Base-by-base conservation (phyloP, 345 rosid species). In the Populus pruinosa region DNA sequence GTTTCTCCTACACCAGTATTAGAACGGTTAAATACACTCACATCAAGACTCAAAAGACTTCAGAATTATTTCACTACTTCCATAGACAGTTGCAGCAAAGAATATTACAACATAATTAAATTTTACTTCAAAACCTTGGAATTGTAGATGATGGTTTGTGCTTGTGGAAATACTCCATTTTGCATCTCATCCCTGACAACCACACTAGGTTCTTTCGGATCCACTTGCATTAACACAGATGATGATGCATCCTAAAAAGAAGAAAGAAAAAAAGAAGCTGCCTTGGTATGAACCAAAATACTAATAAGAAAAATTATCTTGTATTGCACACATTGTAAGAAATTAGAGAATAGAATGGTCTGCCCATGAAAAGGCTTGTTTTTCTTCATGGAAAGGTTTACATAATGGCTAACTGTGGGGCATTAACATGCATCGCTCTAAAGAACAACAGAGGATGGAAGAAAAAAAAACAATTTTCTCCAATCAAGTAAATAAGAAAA, bases 71-170 rank as follows among this genome's bases (percentile, higher is more conserved):
- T 61, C 41, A 61, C 68, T 38, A 59, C 11, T 61, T 59, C 62
- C 35, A 75, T 64, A n/a, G 8, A 9, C 25, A 50, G 3, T 64
- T 66, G 47, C 6, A 75, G 36, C 55, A 36, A 36, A 69, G 49
- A 67, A 39, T 38, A 12, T 3, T 55, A 31, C 35, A 81, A 25
- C 63, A 59, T 11, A 59, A 53, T 35, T 18, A 27, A 16, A 64
- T 31, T 23, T 44, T 11, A 12, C 35, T 13, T 66, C 23, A 59
- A 33, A 61, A 78, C 84, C 84, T 78, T 74, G 70, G 84, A 74
- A 41, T 35, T 66, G 55, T 20, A 71, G 31, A 78, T 38, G 27
- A 74, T 62, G 68, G 76, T 67, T 62, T 73, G 81, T 3, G 72
- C 72, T 49, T 69, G 76, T 13, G 70, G 20, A 53, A 59, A 55